Evolutionary conservation across 306 rosid genomes (phyloP), one percentile per base, ranked within the genome.

Genomic region (Styphnolobium japonicum): DNA sequence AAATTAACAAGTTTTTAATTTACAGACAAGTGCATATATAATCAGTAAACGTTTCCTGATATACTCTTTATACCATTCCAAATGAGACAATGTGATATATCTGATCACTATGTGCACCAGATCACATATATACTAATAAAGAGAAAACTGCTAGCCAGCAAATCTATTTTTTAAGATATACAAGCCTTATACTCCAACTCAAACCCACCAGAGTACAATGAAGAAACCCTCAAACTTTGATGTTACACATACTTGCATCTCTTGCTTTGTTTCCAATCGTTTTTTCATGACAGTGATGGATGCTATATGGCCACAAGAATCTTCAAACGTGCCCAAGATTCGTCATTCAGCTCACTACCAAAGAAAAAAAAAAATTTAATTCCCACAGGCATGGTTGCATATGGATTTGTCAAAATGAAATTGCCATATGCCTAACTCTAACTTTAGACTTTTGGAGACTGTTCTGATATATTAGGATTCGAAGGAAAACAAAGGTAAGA

Each of bases 221-320:
- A 40, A 53, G 63, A 46, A 71, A 36, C 14, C 67, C 48, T 23
- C 18, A 71, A 71, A 27, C 10, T 37, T 37, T 53, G 75, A 56
- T 1, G 67, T 27, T 37, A 37, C 63, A 9, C 7, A 18, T 18
- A 68, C 61, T 19, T 14, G 52, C 71, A 48, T 15, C 14, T 40
- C 23, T 25, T 31, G 29, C 19, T 45, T 29, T 14, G 6, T 51
- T 42, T 18, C 9, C 58, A 43, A 64, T 39, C 62, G n/a, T 75
- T 74, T 74, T 57, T 74, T 9, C 51, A 48, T 78, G 76, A 67
- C 2, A 69, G 71, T 79, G 71, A 79, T 70, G 46, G 83, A 71
- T 61, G 80, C 33, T 69, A 57, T 29, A 14, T 36, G 14, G 51
- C 62, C 69, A 7, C 61, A 14, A 29, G 40, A 68, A 68, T 56